Evolutionary conservation across 768 basidiomycete species (phyloP).

Genomic region (Gymnopilus junonius): DNA sequence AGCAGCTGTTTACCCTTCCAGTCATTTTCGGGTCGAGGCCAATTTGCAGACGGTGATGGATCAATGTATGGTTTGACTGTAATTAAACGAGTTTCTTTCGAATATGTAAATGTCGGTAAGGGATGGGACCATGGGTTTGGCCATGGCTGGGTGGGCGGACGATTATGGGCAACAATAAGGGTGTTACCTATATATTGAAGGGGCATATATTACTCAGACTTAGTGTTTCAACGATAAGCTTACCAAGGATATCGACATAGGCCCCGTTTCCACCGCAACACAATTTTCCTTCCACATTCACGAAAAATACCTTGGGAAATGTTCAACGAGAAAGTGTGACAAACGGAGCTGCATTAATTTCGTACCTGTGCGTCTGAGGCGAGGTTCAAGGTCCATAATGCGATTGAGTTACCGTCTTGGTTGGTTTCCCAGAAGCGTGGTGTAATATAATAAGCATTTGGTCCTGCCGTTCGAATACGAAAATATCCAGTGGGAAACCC

Average conservation of each 20-base stretch:
- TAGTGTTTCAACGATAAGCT: not conserved
- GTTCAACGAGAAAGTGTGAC: not conserved
- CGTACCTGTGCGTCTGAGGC: not conserved
- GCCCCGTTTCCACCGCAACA: not conserved
- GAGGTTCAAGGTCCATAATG: not conserved
- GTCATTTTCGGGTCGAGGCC: slow-evolving; percentile 9
- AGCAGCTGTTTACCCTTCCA: slow-evolving; percentile 13
- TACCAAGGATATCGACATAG: slow-evolving; percentile 4
- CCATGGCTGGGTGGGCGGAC: not conserved
- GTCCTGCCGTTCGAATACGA: slow-evolving; percentile 7
- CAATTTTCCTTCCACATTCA: slow-evolving; percentile 1
- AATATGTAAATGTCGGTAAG: slow-evolving; percentile 2
- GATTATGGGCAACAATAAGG: not conserved
- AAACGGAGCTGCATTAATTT: not conserved
- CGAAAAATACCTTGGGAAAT: not conserved
- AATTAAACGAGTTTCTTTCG: not conserved
- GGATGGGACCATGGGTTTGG: slow-evolving; percentile 10
- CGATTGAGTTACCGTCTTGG: slow-evolving; percentile 5
- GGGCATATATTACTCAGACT: not conserved
- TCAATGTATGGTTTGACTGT: slow-evolving; percentile 3
- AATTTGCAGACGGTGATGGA: not conserved
- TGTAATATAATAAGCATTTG: not conserved
- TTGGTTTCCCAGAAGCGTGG: not conserved
- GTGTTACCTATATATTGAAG: slow-evolving; percentile 1
- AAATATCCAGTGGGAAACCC: slow-evolving; percentile 7